These are phyloP conservation scores for Boletus vermiculosoides DNA, from an alignment of 768 basidiomycete genomes.

Conservation along the genomic window DNA sequence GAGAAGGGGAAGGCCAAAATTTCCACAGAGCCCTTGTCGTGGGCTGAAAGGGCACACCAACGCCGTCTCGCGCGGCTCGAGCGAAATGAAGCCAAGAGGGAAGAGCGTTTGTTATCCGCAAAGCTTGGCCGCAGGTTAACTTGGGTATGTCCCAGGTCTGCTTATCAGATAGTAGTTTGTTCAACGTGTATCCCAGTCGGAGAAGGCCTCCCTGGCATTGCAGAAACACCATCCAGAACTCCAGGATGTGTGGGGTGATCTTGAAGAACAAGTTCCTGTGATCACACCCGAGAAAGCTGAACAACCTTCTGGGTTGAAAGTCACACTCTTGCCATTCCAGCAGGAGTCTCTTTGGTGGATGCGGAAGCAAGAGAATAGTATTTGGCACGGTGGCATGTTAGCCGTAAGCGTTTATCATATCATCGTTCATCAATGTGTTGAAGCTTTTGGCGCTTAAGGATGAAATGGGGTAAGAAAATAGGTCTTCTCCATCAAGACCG, in stretches of 20 bases:
- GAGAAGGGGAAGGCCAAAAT: constrained; percentile 12
- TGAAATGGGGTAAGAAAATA: constrained; percentile 77
- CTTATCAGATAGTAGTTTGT: constrained; percentile 4
- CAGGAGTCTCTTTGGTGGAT: constrained; percentile 95
- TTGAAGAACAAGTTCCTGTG: constrained; percentile 61
- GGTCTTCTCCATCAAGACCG: neutral
- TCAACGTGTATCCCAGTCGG: constrained; percentile 51
- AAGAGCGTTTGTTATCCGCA: constrained; percentile 48
- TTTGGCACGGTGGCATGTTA: constrained; percentile 91
- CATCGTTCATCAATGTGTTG: neutral
- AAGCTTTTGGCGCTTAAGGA: constrained; percentile 45
- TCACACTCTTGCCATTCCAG: constrained; percentile 90
- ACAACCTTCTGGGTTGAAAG: constrained; percentile 82
- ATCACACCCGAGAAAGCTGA: constrained; percentile 65
- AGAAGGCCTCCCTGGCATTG: constrained; percentile 63
- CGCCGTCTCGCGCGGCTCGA: constrained; percentile 21
- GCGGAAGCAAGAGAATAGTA: constrained; percentile 83
- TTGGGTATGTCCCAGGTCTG: constrained; percentile 43
- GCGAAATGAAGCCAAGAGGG: constrained; percentile 37
- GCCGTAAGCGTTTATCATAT: constrained; percentile 53
- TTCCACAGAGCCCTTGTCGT: neutral
- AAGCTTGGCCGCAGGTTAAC: constrained; percentile 76
- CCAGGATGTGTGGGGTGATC: constrained; percentile 81
- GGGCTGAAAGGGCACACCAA: constrained; percentile 9
- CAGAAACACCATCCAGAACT: constrained; percentile 78